phyloP scores from a whole-genome alignment of 176 grass and related monocot genomes.

The Paspalum vaginatum region DNA sequence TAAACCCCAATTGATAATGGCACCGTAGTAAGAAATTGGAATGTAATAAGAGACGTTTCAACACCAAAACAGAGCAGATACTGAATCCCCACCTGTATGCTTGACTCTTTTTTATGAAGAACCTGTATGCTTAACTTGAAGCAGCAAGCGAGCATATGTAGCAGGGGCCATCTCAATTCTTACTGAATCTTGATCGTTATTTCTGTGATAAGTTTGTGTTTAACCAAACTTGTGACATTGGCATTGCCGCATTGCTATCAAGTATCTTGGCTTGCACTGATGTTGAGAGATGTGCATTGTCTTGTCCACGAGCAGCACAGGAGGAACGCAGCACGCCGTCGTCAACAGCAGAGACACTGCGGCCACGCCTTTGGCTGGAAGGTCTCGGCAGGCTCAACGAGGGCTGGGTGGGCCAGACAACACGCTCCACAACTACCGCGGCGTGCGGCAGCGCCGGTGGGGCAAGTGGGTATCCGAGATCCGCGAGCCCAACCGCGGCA shows the following conservation, averaged over 20 bases:
- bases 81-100: background rate
- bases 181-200: background rate
- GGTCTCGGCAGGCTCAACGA: constrained; percentile 22
- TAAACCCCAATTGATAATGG: background rate
- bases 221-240: background rate
- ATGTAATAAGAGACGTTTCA: background rate
- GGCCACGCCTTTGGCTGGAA: background rate
- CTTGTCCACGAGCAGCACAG: constrained; percentile 29
- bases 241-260: background rate
- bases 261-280: background rate
- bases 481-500: constrained; percentile 48
- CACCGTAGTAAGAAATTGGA: background rate
- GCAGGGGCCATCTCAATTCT: background rate
- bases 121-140: background rate
- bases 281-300: background rate
- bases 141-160: background rate
- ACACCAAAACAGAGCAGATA: background rate
- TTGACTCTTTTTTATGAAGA: too few relatives aligned
- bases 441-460: constrained; percentile 68
- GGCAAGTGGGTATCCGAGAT: constrained; percentile 80
- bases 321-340: constrained; percentile 24
- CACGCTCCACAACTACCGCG: constrained; percentile 50
- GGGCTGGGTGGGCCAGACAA: constrained; percentile 46
- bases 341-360: constrained; percentile 2
- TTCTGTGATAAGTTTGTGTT: background rate